Evolutionary conservation across 805 yeast genomes (phyloP).

Genomic region (Pichia eremophila): DNA sequence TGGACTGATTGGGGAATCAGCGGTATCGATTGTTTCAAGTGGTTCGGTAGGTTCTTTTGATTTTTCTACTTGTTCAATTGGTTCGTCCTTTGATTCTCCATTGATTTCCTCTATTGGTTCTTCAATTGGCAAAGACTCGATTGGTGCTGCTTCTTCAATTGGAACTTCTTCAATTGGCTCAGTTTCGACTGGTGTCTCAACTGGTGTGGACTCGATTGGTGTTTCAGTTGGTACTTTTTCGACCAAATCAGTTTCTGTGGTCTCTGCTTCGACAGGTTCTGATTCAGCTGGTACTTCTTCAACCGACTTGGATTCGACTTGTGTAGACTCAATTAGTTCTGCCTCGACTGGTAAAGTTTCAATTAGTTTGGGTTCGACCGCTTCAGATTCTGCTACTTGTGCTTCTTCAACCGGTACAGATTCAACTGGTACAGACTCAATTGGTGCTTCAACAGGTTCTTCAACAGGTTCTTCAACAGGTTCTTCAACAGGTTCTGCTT

Average conservation of each 20-base stretch:
- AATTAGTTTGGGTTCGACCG: too few relatives aligned
- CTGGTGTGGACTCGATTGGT: neutral
- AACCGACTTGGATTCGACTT: too few relatives aligned
- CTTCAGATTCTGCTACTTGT: neutral
- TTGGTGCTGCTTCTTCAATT: neutral
- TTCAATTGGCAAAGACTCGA: neutral
- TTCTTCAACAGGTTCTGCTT: neutral
- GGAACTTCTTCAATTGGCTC: neutral
- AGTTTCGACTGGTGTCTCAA: too few relatives aligned
- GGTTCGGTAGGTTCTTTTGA: neutral
- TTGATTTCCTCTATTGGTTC: neutral
- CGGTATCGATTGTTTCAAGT: neutral
- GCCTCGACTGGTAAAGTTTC: neutral
- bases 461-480: slow-evolving; percentile 5
- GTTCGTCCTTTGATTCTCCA: too few relatives aligned
- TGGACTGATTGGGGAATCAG: neutral
- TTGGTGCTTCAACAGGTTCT: neutral
- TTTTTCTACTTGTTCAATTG: neutral
- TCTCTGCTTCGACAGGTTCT: neutral
- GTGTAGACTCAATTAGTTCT: too few relatives aligned
- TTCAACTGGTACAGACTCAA: neutral
- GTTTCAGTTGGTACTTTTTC: neutral
- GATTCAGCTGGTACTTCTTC: neutral
- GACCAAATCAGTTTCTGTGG: slow-evolving; percentile 3
- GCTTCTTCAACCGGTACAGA: neutral